Base-by-base conservation (phyloP, 2,329 filamentous ascomycete genomes). In the Massarina eburnea region DNA sequence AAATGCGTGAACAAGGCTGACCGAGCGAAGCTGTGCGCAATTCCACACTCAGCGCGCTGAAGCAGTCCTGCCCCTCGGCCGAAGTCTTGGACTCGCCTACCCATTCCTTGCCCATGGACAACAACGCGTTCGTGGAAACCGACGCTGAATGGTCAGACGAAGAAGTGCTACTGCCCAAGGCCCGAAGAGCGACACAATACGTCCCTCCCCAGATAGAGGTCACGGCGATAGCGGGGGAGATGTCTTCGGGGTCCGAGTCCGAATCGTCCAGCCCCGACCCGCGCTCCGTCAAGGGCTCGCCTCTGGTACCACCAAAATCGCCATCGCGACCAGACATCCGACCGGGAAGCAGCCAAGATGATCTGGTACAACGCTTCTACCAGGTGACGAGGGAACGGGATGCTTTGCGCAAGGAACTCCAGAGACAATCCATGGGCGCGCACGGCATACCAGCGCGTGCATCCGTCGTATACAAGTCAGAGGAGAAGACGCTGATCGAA, bases 81-180 rank as follows among this genome's bases (percentile, higher is more conserved):
- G 66, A 70, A 52, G 57, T 59, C 46, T 47, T 60, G 50, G 54
- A 61, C 14, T 53, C 48, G 22, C 51, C 52, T 24, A 46, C 44
- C 12, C 39, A 41, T 43, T 48, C 46, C 8, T 39, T 37, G 43
- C 46, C 32, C 39, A 30, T 48, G 22, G 43, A 49, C 8, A 54
- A 54, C 18, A 62, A 66, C 34, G 61, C 62, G 7, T 68, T 68
- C 33, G 54, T 48, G 30, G 59, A 68, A 18, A 64, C 54, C 10
- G 66, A 67, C 35, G 56, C 53, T 8, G 67, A 68, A 37, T 70
- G 67, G 67, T 67, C 65, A 3, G 67, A 70, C 34, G 67, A 70
- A 44, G 67, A 70, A 48, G 56, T 61, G 42, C 51, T 70, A 54
- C 58, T 70, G 36, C 63, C 66, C 18, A 62, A 66, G 48, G 55